Evolutionary conservation across 148 eudicot species (phyloP), one percentile per base, ranked within the genome.

Genomic region (Vaccinium darrowii): DNA sequence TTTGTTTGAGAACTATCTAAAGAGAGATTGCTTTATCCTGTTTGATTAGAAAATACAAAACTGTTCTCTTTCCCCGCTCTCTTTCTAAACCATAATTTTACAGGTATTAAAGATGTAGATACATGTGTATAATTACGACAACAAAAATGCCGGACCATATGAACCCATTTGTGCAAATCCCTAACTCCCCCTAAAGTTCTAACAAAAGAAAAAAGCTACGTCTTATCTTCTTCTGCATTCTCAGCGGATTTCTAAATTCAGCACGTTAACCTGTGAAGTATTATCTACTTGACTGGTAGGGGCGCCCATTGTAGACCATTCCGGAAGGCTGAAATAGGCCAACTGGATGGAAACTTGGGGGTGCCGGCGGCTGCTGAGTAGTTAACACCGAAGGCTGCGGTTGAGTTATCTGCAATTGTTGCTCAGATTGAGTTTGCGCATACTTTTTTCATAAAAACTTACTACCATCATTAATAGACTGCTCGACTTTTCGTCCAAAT

Each of bases 341-440:
- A 11, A 91, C 83, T 5, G 98, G 97, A 5, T 89, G 93, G 81
- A 92, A 96, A 87, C 92, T 87, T 14, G 99, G 95, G 18, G 97
- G 89, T 0, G 71, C 86, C 19, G 91, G 93, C 0, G 90, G 91
- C 84, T 89, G 89, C 54, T 88, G 95, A 80, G 86, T 72, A 54
- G 88, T 58, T 50, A 72, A 30, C 12, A 87, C 76, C 27, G 86
- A 12, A 18, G 19, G 80, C 81, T 87, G 82, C 80, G 87, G 90
- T 63, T 91, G 93, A 79, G 84, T 81, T 84, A 92, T 88, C 89
- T 90, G 92, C 82, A 89, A 16, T 57, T 88, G 90, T 53, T 87
- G 89, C 82, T 92, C 94, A 87, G 83, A 63, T 63, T n/a, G 69
- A n/a, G 69, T 63, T 63, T 63, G 69, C 21, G n/a, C n/a, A n/a